Evolutionary conservation across 805 yeast species (phyloP), one percentile per base, ranked within the genome.

Genomic region (Ogataea sp.): DNA sequence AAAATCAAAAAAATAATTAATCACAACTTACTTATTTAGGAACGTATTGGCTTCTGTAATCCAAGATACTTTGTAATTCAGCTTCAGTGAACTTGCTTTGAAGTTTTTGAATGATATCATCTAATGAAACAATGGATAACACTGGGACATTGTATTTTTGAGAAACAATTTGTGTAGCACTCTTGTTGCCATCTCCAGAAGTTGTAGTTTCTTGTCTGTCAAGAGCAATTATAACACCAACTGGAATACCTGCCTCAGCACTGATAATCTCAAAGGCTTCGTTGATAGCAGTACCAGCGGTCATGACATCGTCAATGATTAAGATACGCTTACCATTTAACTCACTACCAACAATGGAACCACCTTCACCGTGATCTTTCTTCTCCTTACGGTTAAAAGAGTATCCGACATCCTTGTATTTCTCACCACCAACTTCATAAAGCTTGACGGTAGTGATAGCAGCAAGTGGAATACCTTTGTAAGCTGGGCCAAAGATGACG

Each of bases 321-420:
- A 93, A 67, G 20, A 90, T 76, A 44, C 72, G 72, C 61, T 89
- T 83, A 36, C 74, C 83, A 44, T 72, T 71, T 51, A 90, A 72
- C 6, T 76, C 62, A 34, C 83, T 78, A 28, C 98, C 98, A 32
- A 93, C 97, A 51, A 90, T 84, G 41, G 75, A 75, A 13, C 98
- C 98, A 49, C 97, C 98, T 67, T 90, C 98, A 41, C 98, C 98
- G 58, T 90, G 98, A 58, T 89, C 96, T 65, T 90, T 90, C 69
- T 83, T 83, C 63, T 88, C 96, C 66, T 90, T 93, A 62, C 98
- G 80, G 71, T 90, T 90, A 71, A 87, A 90, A n/a, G 97, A 79
- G 60, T 89, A 93, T 34, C 86, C 87, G 36, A 86, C 67, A 43
- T 77, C 60, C 38, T 75, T 78, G 55, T 77, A 88, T 55, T 81